Evolutionary conservation across 768 basidiomycete species (phyloP), one percentile per base, ranked within the genome.

Genomic region (Naganishia kalamii): DNA sequence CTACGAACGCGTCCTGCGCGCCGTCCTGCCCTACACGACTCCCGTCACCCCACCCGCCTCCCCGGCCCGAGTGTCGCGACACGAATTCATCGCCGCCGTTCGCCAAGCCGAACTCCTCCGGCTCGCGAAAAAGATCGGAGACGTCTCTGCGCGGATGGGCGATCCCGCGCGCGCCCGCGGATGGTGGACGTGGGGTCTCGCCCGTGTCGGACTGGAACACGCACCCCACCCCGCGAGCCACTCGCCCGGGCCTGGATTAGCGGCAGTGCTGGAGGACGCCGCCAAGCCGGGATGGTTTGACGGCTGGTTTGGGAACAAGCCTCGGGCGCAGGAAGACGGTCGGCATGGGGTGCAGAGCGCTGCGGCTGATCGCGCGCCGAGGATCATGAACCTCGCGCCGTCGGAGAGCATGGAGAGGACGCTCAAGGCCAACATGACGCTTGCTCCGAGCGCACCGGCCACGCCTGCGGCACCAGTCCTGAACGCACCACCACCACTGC

Each of bases 101-200:
- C 61, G 63, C 10, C 37, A 70, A 47, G 70, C 72, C 5, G 67
- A 70, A 29, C 29, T 63, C 2, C 59, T 75, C 44, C 60, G 70
- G 30, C 65, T 75, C 7, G 68, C 75, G 2, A 69, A 70, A 8
- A 77, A 77, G 50, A 50, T 77, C 13, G 76, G 76, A 8, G 75
- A 75, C 62, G 44, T 77, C 27, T 62, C 47, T 47, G 61, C 65
- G 1, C 64, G 72, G 35, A 61, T 70, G 7, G 72, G 74, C 23
- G 66, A 68, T 21, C 62, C 57, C 12, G 64, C 65, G 15, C 64
- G 70, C 23, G 75, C 72, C 0, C 37, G 57, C 23, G 60, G 35
- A 23, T 77, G 75, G 75, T 77, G 73, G 73, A 46, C 40, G 12
- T 75, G 75, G 71, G 76, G 76, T 5, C 43, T 75, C 44, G 50